Evolutionary conservation across 2,329 filamentous ascomycete species (phyloP).

Genomic region (Aaosphaeria pasadenensis): DNA sequence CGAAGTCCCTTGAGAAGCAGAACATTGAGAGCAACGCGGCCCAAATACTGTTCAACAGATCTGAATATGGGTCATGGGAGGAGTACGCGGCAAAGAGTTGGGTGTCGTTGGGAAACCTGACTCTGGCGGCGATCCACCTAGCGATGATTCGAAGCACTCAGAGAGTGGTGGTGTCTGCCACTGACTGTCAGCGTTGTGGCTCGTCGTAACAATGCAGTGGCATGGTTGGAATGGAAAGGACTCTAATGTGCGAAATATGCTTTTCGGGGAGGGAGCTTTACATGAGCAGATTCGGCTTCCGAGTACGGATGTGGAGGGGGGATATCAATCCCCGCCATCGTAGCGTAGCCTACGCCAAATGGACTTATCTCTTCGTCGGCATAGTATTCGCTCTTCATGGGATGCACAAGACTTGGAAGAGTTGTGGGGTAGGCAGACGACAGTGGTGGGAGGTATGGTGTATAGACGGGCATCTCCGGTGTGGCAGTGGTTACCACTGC

Average conservation of each 20-base stretch:
- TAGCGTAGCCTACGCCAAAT: constrained; percentile 67
- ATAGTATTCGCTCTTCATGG: constrained; percentile 66
- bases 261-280: constrained; percentile 57
- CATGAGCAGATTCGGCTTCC: constrained; percentile 64
- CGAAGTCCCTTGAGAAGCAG: not conserved
- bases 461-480: constrained; percentile 46
- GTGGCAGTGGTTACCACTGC: constrained; percentile 36
- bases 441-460: constrained; percentile 54
- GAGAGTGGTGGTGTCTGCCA: constrained; percentile 72
- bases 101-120: constrained; percentile 61
- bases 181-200: constrained; percentile 33
- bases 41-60: not conserved
- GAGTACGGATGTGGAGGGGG: constrained; percentile 61
- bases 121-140: constrained; percentile 41
- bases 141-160: constrained; percentile 68
- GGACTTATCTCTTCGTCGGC: constrained; percentile 60
- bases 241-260: constrained; percentile 34
- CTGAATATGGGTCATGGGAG: constrained; percentile 45
- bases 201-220: constrained; percentile 23
- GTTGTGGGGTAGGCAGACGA: constrained; percentile 51
- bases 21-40: not conserved
- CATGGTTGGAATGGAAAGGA: constrained; percentile 17
- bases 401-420: constrained; percentile 58
- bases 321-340: constrained; percentile 64
- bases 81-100: constrained; percentile 69